A percentile compares a stretch with the other conserved stretches of the same genome.
Conservation (phyloP, 2,329 filamentous ascomycete genomes). For the Exophiala alcalophila region DNA sequence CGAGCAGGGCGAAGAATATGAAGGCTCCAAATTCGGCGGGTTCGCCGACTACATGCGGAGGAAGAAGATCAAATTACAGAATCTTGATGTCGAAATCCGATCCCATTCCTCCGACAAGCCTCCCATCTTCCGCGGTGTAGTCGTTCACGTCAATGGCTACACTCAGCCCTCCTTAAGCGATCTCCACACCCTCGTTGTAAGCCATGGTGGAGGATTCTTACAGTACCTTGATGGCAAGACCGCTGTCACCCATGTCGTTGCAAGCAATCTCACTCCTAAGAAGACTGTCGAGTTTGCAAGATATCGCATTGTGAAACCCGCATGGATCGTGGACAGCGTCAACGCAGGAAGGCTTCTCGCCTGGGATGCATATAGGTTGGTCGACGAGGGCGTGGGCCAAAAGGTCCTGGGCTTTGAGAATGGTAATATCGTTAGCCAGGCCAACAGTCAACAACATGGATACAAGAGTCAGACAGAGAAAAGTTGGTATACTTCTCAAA, state of each 20-base stretch:
- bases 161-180: constrained; percentile 90
- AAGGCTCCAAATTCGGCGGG: constrained; percentile 79
- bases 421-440: constrained; percentile 65
- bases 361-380: constrained; percentile 79
- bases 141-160: constrained; percentile 91
- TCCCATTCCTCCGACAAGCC: constrained; percentile 67
- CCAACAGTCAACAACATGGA: constrained; percentile 57
- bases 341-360: constrained; percentile 75
- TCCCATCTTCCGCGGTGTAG: constrained; percentile 83
- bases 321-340: constrained; percentile 91
- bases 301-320: constrained; percentile 90
- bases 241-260: constrained; percentile 91
- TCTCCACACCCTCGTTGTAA: constrained; percentile 82
- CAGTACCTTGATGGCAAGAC: constrained; percentile 96
- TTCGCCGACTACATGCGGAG: constrained; percentile 89
- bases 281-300: constrained; percentile 83
- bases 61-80: constrained; percentile 97
- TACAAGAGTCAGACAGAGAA: constrained; percentile 79
- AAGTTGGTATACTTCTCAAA: constrained; percentile 77
- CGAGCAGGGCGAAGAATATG: constrained; percentile 89
- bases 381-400: constrained; percentile 81
- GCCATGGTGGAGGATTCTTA: constrained; percentile 89
- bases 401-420: constrained; percentile 66
- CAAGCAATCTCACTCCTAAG: constrained; percentile 83
- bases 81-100: constrained; percentile 80